Percentiles rank a stretch among this genome's conserved stretches.
phyloP scores from a whole-genome alignment of 768 basidiomycete genomes.

The Pulveroboletus ravenelii region DNA sequence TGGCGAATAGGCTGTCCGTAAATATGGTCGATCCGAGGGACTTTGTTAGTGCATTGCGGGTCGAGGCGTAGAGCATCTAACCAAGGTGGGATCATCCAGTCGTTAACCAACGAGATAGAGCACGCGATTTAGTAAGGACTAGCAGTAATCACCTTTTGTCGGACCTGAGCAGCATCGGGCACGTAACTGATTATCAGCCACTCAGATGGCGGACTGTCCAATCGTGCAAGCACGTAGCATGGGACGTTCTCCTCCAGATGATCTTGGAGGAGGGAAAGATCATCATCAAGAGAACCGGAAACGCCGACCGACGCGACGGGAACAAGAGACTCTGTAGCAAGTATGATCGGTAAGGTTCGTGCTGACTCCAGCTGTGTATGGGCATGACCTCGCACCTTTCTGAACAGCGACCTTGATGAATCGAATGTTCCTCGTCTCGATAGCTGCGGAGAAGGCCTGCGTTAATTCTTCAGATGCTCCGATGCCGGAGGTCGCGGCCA shows the following conservation, averaged over 20 bases:
- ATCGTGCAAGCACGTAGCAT: constrained; percentile 69
- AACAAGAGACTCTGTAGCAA: constrained; percentile 59
- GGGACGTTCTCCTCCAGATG: constrained; percentile 58
- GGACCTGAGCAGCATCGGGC: constrained; percentile 73
- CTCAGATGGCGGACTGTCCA: constrained; percentile 54
- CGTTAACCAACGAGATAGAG: not conserved
- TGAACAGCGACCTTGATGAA: constrained; percentile 76
- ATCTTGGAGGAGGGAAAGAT: constrained; percentile 54
- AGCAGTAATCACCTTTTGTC: constrained; percentile 59
- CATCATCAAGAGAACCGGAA: constrained; percentile 52
- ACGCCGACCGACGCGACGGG: constrained; percentile 48
- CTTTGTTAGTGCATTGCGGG: constrained; percentile 63
- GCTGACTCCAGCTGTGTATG: constrained; percentile 2
- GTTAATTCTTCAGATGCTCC: constrained; percentile 54
- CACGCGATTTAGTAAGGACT: constrained; percentile 4
- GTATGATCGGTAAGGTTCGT: constrained; percentile 23
- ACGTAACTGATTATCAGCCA: constrained; percentile 81
- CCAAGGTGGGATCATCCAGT: not conserved
- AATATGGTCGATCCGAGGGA: constrained; percentile 72
- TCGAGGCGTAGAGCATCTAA: constrained; percentile 88
- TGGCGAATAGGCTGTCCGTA: constrained; percentile 74
- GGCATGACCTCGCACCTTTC: constrained; percentile 51
- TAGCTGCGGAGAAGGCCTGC: constrained; percentile 53
- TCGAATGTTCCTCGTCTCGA: constrained; percentile 46
- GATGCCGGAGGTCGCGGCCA: constrained; percentile 78